Evolutionary conservation across 768 basidiomycete genomes (phyloP).

Genomic region (Trametes maxima): DNA sequence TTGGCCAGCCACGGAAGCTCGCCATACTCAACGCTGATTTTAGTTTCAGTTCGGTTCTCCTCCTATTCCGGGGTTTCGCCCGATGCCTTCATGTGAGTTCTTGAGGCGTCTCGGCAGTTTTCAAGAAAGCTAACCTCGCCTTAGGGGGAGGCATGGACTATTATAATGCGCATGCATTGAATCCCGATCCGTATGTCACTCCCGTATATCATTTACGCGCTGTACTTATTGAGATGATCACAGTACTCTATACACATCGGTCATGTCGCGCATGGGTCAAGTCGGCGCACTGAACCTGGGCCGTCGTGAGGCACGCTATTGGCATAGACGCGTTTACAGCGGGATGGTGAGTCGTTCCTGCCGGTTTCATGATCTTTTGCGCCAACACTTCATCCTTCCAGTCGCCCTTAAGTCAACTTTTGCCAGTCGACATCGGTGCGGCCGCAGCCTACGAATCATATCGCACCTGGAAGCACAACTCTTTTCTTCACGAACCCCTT

Average conservation of each 20-base stretch:
- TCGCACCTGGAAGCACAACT: conserved; percentile 59
- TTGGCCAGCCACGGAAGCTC: background rate
- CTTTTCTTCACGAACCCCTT: conserved; percentile 53
- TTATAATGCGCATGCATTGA: conserved; percentile 61
- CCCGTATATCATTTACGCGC: background rate
- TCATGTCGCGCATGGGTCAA: conserved; percentile 34
- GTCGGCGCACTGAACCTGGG: conserved; percentile 46
- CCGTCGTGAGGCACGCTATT: conserved; percentile 60
- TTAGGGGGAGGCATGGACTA: conserved; percentile 65
- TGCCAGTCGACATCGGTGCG: conserved; percentile 66
- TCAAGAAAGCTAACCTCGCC: background rate
- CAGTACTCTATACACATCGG: conserved; percentile 41
- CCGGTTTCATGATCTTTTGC: background rate
- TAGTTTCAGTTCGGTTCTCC: conserved; percentile 39
- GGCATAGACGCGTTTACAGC: conserved; percentile 69
- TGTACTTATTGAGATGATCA: too few relatives aligned
- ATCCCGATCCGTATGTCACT: conserved; percentile 55
- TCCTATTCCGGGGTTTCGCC: conserved; percentile 38
- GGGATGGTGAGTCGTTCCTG: conserved; percentile 44
- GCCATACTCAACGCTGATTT: background rate
- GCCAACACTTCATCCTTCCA: conserved; percentile 25
- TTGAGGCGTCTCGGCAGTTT: conserved; percentile 34
- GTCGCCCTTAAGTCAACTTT: conserved; percentile 53
- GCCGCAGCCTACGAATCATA: conserved; percentile 81
- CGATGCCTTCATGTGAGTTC: conserved; percentile 56